These are phyloP conservation scores for Ophiobolus disseminans DNA, from an alignment of 2,329 filamentous ascomycete genomes.

Conservation along the genomic window DNA sequence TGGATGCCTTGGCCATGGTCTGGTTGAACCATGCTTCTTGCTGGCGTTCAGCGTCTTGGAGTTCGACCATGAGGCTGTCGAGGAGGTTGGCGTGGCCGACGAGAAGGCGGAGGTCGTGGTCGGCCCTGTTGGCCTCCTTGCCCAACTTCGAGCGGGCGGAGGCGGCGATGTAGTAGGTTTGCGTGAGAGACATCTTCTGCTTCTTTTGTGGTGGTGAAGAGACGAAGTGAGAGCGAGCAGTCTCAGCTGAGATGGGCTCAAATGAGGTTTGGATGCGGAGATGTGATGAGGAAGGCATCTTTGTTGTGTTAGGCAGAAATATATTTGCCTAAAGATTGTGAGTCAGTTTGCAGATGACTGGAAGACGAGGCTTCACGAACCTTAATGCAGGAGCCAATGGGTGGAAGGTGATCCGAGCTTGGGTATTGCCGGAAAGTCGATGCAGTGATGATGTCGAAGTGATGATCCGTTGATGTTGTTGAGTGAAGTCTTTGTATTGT, in stretches of 20 bases:
- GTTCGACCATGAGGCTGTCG: constrained; percentile 88
- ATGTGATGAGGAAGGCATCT: constrained; percentile 57
- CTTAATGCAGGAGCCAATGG: constrained; percentile 42
- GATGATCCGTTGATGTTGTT: constrained; percentile 4
- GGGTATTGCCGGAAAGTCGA: constrained; percentile 12
- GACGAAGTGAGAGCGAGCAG: constrained; percentile 53
- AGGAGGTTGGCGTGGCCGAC: constrained; percentile 99
- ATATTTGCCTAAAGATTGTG: constrained; percentile 48
- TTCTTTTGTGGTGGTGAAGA: constrained; percentile 58
- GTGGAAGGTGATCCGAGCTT: constrained; percentile 44
- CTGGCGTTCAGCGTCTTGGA: constrained; percentile 91
- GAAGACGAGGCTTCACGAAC: constrained; percentile 41
- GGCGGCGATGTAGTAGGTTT: constrained; percentile 98
- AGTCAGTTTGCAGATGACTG: constrained; percentile 60
- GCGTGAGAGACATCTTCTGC: constrained; percentile 96
- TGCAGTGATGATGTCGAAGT: constrained; percentile 11
- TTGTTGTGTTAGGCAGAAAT: constrained; percentile 41
- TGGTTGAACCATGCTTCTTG: constrained; percentile 99
- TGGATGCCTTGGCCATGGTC: constrained; percentile 79
- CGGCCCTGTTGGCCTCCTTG: constrained; percentile 83
- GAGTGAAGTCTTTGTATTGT: constrained; percentile 6
- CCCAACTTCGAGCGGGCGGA: constrained; percentile 96
- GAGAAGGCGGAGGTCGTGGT: constrained; percentile 93
- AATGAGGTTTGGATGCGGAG: constrained; percentile 57
- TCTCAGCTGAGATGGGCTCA: constrained; percentile 55